phyloP scores from a whole-genome alignment of 345 rosid species.

The Brassica cretica region DNA sequence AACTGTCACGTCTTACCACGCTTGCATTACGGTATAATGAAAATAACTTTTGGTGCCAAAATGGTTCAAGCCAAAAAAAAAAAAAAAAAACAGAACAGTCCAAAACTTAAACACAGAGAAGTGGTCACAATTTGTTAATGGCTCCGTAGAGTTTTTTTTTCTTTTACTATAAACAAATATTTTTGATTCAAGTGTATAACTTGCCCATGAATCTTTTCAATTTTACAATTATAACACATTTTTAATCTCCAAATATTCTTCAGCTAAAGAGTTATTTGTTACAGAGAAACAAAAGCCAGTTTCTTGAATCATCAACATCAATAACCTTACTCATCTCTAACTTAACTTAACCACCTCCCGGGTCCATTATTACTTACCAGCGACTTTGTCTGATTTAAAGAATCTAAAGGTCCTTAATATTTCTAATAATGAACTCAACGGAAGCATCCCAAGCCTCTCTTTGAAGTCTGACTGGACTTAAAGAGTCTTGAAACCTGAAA shows the following conservation, averaged over 20 bases:
- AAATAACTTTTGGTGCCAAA: constrained; percentile 25
- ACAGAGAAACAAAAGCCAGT: constrained; percentile 16
- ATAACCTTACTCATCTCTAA: constrained; percentile 48
- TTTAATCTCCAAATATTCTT: not conserved
- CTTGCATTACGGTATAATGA: constrained; percentile 11
- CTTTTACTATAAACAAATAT: constrained; percentile 11
- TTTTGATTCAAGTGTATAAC: constrained; percentile 14
- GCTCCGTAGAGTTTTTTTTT: not conserved
- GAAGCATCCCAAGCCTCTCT: constrained; percentile 62
- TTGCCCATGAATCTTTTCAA: constrained; percentile 19
- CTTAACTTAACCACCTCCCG: constrained; percentile 52
- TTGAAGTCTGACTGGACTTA: constrained; percentile 58
- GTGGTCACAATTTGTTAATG: constrained; percentile 25
- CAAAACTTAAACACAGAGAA: constrained; percentile 8
- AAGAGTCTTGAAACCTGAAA: constrained; percentile 62
- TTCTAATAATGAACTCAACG: constrained; percentile 68
- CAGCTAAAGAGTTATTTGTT: constrained; percentile 18
- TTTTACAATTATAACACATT: not conserved
- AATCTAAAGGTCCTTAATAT: constrained; percentile 67
- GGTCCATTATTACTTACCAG: constrained; percentile 52
- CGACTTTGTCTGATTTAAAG: constrained; percentile 57
- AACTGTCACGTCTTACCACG: constrained; percentile 10
- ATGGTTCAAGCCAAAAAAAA: not conserved
- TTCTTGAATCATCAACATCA: constrained; percentile 50
- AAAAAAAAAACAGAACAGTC: not conserved